Evolutionary conservation across 1,139 yeast genomes (phyloP).

Genomic region (Kodamaea sp.): DNA sequence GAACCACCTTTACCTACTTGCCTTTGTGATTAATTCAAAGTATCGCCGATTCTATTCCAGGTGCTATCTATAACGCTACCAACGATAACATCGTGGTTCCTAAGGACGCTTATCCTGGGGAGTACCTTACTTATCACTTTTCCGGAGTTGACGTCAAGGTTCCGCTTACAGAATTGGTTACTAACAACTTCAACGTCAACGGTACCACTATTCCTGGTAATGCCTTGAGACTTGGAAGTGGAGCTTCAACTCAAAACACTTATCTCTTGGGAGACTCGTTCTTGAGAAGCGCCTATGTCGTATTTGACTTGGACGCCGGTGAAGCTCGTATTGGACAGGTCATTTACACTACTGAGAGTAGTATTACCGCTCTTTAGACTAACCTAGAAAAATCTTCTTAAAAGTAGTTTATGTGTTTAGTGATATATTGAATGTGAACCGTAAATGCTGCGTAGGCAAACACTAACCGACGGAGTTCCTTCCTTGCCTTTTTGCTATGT

Average conservation of each 20-base stretch:
- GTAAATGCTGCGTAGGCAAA: no score
- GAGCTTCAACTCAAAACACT: no score
- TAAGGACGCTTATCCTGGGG: slow-evolving; percentile 3
- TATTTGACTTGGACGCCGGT: slow-evolving; percentile 39
- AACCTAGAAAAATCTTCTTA: no score
- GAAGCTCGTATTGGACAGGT: slow-evolving; percentile 27
- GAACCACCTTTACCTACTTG: slow-evolving; percentile 60
- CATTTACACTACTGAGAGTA: slow-evolving; percentile 5
- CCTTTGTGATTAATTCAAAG: slow-evolving; percentile 35
- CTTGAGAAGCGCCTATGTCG: slow-evolving; percentile 38
- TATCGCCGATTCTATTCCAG: slow-evolving; percentile 28
- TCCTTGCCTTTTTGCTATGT: no score
- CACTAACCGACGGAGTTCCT: no score
- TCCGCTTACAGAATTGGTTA: slow-evolving; percentile 10
- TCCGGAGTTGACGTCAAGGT: slow-evolving; percentile 5
- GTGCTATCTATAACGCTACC: neutral
- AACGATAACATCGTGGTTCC: slow-evolving; percentile 1
- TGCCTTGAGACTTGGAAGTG: no score
- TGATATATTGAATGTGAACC: no score
- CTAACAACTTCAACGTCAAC: no score
- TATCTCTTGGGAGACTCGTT: slow-evolving; percentile 32
- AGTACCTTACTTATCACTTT: slow-evolving; percentile 4
- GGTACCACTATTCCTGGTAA: no score
- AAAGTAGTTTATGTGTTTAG: no score
- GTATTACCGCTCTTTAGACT: slow-evolving; percentile 1